Base-by-base conservation (phyloP, 2,329 filamentous ascomycete species). In the Talaromyces sp. region DNA sequence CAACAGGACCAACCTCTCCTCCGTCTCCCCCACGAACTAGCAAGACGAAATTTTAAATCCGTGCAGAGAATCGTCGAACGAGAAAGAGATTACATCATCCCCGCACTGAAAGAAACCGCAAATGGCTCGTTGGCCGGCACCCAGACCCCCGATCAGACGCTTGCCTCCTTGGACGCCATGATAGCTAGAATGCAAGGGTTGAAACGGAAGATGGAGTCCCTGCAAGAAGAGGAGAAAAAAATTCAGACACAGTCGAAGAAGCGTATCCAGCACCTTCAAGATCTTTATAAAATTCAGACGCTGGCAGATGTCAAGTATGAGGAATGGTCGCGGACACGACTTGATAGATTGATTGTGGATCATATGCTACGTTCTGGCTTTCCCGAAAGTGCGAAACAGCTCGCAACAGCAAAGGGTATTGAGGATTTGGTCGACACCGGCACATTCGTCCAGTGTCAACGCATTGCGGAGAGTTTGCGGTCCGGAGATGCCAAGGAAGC, bases 301-400 rank as follows among this genome's bases (percentile, higher is more conserved):
- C 83, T 97, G 67, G 90, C 92, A 61, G 95, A 99, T 75, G 92
- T 96, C 70, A 92, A 92, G 74, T 99, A 98, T 79, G 94, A 98
- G 74, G 83, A 86, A 65, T 99, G 95, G 95, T 92, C 90, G 67
- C 87, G 91, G 63, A 87, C 87, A 45, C 84, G 95, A 24, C 82
- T 99, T 52, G 90, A 97, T 77, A 84, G 95, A 19, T 80, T 98
- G 65, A 79, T 99, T 57, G 91, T 96, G n/a, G 95, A 99, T 75
- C 96, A 97, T 77, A 84, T 99, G 69, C 81, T 98, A 58, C 86
- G 95, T 9, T 88, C 89, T 67, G 94, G 94, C 3, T 97, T 94
- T 74, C 86, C 86, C 19, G 86, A 90, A 24, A 95, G 88, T 70
- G 95, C 95, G 2, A 84, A 82, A 58, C 85, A 88, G 66, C 81